phyloP scores from a whole-genome alignment of 371 early-diverging fungal genomes.

The Mortierella polycephala region DNA sequence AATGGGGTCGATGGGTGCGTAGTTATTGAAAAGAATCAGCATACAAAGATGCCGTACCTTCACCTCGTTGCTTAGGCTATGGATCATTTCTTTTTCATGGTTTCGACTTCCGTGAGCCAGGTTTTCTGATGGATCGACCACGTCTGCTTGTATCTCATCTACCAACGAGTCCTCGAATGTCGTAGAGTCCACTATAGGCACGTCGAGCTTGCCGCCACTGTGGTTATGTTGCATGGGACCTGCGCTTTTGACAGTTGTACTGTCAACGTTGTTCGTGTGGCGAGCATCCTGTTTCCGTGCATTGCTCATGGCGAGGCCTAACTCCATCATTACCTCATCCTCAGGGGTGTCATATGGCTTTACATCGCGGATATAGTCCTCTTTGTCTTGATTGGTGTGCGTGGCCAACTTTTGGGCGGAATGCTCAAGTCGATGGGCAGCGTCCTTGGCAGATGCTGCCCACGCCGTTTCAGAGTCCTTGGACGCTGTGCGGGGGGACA shows the following conservation, averaged over 20 bases:
- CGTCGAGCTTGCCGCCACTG: slow-evolving; percentile 5
- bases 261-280: not conserved
- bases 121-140: too few relatives aligned
- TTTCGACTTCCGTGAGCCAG: not conserved
- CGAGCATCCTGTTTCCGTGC: not conserved
- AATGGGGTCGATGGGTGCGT: not conserved
- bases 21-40: not conserved
- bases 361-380: slow-evolving; percentile 49
- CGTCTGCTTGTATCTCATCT: slow-evolving; percentile 30
- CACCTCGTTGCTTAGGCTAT: slow-evolving; percentile 38
- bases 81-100: slow-evolving; percentile 27
- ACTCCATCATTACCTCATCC: slow-evolving; percentile 30
- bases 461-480: not conserved
- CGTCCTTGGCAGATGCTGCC: slow-evolving; percentile 21
- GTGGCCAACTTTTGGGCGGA: slow-evolving; percentile 16
- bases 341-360: slow-evolving; percentile 35
- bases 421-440: slow-evolving; percentile 15
- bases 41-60: slow-evolving; percentile 26
- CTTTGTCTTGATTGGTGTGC: slow-evolving; percentile 1
- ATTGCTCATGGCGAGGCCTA: slow-evolving; percentile 32
- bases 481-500: slow-evolving; percentile 4
- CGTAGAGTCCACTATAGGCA: not conserved
- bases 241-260: not conserved
- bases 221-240: slow-evolving; percentile 2
- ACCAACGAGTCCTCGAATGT: slow-evolving; percentile 34